Conservation (phyloP, 2,329 filamentous ascomycete species). For the Trichoderma sp. region DNA sequence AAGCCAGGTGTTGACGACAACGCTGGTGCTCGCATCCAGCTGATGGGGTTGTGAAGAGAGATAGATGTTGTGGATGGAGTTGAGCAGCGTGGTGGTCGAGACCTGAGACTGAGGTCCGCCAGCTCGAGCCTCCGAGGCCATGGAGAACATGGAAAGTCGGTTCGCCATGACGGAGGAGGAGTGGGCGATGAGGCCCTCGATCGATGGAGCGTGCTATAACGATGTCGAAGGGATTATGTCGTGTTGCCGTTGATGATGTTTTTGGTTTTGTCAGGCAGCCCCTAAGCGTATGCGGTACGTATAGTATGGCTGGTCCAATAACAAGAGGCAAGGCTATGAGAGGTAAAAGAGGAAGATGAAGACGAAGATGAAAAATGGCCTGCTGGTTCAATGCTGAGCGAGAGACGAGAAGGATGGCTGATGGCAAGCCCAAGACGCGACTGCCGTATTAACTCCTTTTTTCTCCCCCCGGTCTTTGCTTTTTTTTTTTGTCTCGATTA, state of each 20-base stretch:
- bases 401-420: neutral
- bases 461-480: neutral
- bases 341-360: neutral
- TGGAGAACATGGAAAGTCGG: constrained; percentile 67
- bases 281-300: neutral
- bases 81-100: constrained; percentile 88
- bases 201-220: neutral
- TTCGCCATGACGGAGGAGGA: constrained; percentile 49
- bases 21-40: constrained; percentile 83
- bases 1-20: constrained; percentile 95
- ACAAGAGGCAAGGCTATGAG: constrained; percentile 1
- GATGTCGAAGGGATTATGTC: neutral
- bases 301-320: neutral
- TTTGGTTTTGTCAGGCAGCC: neutral
- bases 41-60: constrained; percentile 76
- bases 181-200: constrained; percentile 25
- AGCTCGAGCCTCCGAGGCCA: constrained; percentile 57
- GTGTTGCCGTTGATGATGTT: neutral
- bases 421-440: constrained; percentile 4
- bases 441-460: constrained; percentile 15
- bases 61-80: constrained; percentile 87
- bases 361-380: neutral
- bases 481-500: neutral
- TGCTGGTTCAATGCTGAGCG: constrained; percentile 10
- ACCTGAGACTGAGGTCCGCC: constrained; percentile 73